Evolutionary conservation across 768 basidiomycete species (phyloP).

Genomic region (Hericium erinaceus): DNA sequence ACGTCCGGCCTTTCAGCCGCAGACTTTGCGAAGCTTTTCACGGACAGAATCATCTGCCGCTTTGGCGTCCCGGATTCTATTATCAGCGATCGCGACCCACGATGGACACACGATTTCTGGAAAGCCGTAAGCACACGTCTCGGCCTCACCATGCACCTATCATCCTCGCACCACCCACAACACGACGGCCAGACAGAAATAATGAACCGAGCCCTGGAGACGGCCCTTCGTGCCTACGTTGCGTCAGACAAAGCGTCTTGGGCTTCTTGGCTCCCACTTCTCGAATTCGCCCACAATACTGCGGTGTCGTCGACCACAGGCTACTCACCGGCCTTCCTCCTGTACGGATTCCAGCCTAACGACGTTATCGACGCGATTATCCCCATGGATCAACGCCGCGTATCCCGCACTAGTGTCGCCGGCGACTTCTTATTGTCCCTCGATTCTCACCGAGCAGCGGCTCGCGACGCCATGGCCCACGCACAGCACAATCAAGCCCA

Average conservation of each 20-base stretch:
- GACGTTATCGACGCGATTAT: not conserved
- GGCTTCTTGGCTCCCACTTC: not conserved
- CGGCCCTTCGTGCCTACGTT: not conserved
- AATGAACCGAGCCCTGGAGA: not conserved
- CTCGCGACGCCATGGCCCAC: conserved; percentile 7
- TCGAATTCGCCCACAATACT: conserved; percentile 12
- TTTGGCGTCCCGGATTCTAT: conserved; percentile 1
- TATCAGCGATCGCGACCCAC: not conserved
- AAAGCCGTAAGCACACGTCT: not conserved
- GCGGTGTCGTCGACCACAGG: conserved; percentile 7
- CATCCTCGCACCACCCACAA: not conserved
- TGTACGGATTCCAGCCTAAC: conserved; percentile 12
- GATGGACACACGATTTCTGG: conserved; percentile 1
- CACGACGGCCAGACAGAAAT: conserved; percentile 2
- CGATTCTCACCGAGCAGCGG: conserved; percentile 2
- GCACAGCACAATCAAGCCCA: conserved; percentile 9
- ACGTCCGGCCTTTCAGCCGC: too few species aligned
- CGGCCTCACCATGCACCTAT: not conserved
- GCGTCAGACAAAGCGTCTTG: not conserved
- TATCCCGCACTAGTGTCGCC: not conserved
- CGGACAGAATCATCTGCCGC: not conserved
- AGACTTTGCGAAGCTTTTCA: too few species aligned
- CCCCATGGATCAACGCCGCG: not conserved
- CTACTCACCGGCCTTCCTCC: conserved; percentile 10
- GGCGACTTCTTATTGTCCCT: not conserved